These are phyloP conservation scores for Trichoderma atroviride DNA, from an alignment of 2,329 filamentous ascomycete genomes.

Conservation along the genomic window DNA sequence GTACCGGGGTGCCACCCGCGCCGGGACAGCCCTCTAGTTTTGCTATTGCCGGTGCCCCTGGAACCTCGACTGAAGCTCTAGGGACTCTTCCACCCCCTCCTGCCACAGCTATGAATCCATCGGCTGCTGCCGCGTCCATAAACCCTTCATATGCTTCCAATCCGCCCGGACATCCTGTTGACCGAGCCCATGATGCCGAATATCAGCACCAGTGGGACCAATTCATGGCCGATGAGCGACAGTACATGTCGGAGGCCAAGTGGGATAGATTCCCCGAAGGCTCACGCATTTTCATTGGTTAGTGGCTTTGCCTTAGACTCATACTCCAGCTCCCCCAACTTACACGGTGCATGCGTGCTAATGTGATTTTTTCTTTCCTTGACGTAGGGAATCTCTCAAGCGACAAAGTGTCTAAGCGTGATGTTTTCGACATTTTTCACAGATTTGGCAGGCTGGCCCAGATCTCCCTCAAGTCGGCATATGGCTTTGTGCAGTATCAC, in stretches of 20 bases:
- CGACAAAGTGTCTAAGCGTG: constrained; percentile 89
- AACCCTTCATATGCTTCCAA: constrained; percentile 40
- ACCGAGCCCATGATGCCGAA: constrained; percentile 45
- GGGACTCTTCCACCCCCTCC: constrained; percentile 38
- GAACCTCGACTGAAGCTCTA: constrained; percentile 38
- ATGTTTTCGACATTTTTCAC: constrained; percentile 90
- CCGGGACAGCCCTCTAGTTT: constrained; percentile 41
- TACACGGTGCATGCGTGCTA: constrained; percentile 13
- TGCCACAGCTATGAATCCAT: constrained; percentile 36
- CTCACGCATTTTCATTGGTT: constrained; percentile 81
- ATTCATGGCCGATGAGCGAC: constrained; percentile 72
- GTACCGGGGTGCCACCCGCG: constrained; percentile 36
- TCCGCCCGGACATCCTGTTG: constrained; percentile 35
- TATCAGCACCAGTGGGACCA: constrained; percentile 70
- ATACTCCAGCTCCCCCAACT: constrained; percentile 28
- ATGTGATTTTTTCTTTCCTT: constrained; percentile 33
- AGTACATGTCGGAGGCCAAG: constrained; percentile 74
- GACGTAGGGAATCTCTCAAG: constrained; percentile 83
- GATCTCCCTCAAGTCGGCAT: constrained; percentile 94
- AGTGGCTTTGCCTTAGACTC: constrained; percentile 36
- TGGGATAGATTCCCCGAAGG: constrained; percentile 81
- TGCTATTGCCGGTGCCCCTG: constrained; percentile 39
- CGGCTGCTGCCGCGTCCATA: constrained; percentile 36
- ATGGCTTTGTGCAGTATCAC: constrained; percentile 95
- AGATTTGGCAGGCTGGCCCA: constrained; percentile 85